Evolutionary conservation across 148 eudicot genomes (phyloP).

Genomic region (Silene uniflora): DNA sequence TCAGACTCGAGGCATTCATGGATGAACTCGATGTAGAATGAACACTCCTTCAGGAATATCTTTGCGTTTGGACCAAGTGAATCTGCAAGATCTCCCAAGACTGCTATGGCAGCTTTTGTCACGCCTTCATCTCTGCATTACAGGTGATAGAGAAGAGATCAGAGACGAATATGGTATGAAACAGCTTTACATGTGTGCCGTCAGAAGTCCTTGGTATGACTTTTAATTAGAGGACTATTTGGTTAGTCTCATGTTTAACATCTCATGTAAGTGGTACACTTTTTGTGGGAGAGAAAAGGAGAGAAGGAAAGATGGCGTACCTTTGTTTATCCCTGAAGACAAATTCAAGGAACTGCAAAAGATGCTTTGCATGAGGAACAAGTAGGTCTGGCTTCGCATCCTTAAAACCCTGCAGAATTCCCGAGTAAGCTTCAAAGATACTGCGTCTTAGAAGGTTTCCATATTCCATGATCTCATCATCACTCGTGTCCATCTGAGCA

Average conservation of each 20-base stretch:
- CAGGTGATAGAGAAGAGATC: not conserved
- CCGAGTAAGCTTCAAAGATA: conserved; percentile 82
- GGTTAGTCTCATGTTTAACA: too few species aligned
- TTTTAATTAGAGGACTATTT: too few species aligned
- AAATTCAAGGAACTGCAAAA: conserved; percentile 59
- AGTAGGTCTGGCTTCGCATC: conserved; percentile 54
- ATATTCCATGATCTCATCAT: conserved; percentile 67
- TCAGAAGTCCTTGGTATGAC: too few species aligned
- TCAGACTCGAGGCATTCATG: conserved; percentile 53
- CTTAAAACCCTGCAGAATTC: conserved; percentile 72
- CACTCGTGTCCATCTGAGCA: conserved; percentile 49
- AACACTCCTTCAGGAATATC: conserved; percentile 37
- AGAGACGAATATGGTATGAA: not conserved
- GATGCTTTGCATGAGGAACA: conserved; percentile 64
- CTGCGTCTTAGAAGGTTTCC: conserved; percentile 57
- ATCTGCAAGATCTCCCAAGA: conserved; percentile 69
- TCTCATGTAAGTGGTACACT: too few species aligned
- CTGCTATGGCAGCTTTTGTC: conserved; percentile 62
- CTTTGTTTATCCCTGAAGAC: conserved; percentile 50
- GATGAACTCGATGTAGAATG: conserved; percentile 43
- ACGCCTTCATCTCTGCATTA: conserved; percentile 57
- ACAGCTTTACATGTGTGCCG: not conserved
- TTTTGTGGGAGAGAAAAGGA: not conserved
- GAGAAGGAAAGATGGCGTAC: conserved; percentile 19
- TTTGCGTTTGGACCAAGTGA: conserved; percentile 54